Evolutionary conservation across 768 basidiomycete genomes (phyloP), one percentile per base, ranked within the genome.

Genomic region (Lepiota brunneoincarnata): DNA sequence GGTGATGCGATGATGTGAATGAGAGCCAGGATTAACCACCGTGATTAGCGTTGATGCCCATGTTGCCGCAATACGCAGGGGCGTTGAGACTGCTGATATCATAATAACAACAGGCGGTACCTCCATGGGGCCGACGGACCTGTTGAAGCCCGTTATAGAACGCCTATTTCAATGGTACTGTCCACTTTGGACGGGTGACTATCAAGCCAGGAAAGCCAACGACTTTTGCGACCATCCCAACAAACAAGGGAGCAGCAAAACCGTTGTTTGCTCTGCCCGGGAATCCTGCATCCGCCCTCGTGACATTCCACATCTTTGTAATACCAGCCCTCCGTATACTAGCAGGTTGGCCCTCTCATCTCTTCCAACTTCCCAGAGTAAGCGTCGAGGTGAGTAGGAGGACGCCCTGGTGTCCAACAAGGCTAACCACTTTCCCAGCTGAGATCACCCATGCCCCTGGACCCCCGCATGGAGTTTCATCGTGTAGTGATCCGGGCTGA

Each of bases 141-240:
- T 95, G 18, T 69, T 96, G 37, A 94, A 95, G 67, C 93, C 93
- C 1, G 81, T 93, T 54, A 87, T 96, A 52, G 93, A 96, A 68
- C 81, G 84, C 14, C 77, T n/a, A 87, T 39, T 79, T 94, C 51
- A 66, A 74, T 15, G 93, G 92, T 0, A 86, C 77, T 6, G 76
- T 93, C 4, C 91, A 94, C 63, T 94, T 96, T 64, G 93, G 93
- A 1, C 79, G 92, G 6, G 89, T 94, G 47, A 81, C 82, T 20
- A 81, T 93, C 63, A 91, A 91, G 61, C 84, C 84, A 0, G 93
- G 91, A 6, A 94, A 94, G 64, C 92, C 93, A 3, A 96, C 93
- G 2, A 93, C 92, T 4, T 94, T 95, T 58, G 93, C 92, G 0
- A 88, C 83, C 11, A 76, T 93, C 21, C 86, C 88, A 0, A 63